A percentile compares a stretch with the other conserved stretches of the same genome.
Conservation (phyloP, 1,284 basidiomycete species). For the Apiotrichum montevideense region DNA sequence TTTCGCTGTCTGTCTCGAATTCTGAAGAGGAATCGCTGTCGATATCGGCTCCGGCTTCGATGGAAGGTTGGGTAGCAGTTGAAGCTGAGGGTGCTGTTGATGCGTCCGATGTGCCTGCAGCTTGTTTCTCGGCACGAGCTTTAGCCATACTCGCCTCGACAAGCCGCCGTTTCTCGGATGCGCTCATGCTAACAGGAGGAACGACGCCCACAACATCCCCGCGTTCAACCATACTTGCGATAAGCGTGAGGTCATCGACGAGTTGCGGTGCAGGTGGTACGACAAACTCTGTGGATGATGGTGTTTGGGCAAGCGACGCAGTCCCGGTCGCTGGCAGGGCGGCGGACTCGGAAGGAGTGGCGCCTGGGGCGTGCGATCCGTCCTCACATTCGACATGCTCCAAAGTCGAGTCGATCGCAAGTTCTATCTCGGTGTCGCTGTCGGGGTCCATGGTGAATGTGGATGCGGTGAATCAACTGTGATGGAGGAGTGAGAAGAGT, state of each 20-base stretch:
- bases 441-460: constrained; percentile 3
- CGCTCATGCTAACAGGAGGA: constrained; percentile 27
- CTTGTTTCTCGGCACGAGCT: background rate
- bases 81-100: too few relatives aligned
- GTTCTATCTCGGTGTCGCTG: constrained; percentile 13
- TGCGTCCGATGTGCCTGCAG: constrained; percentile 2
- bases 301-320: background rate
- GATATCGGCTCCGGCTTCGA: constrained; percentile 5
- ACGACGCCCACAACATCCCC: constrained; percentile 37
- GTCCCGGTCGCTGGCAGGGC: background rate
- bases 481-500: too few relatives aligned
- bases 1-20: constrained; percentile 26
- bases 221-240: constrained; percentile 39
- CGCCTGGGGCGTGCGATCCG: background rate
- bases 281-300: constrained; percentile 2
- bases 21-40: constrained; percentile 27
- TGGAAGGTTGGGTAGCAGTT: background rate
- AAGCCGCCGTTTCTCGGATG: constrained; percentile 32
- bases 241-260: constrained; percentile 38
- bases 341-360: background rate
- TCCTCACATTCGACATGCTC: too few relatives aligned
- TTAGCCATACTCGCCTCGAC: constrained; percentile 30
- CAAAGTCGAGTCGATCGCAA: constrained; percentile 3
- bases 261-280: constrained; percentile 18
- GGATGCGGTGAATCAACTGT: too few relatives aligned